These are phyloP conservation scores for Pisolithus sp. DNA, from an alignment of 768 basidiomycete species.

Conservation along the genomic window DNA sequence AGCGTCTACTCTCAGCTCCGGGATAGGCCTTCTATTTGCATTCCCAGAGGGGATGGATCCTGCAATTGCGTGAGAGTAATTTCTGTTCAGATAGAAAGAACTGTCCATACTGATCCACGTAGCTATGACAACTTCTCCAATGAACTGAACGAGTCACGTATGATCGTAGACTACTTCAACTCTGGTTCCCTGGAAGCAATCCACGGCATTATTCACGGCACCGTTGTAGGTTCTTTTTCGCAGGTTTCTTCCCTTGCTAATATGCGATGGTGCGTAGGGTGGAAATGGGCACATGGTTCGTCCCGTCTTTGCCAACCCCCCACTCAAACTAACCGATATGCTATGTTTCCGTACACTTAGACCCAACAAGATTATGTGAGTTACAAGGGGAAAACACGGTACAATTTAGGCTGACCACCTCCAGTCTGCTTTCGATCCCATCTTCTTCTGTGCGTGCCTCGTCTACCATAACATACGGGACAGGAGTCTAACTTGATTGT, in stretches of 20 bases:
- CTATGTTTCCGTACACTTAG: conserved; percentile 3
- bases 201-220: conserved; percentile 15
- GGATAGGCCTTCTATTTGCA: conserved; percentile 15
- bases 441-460: conserved; percentile 18
- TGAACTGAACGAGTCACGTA: conserved; percentile 13
- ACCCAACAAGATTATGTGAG: conserved; percentile 19
- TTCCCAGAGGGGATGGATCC: conserved; percentile 11
- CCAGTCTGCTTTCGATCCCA: conserved; percentile 20
- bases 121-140: conserved; percentile 28
- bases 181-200: conserved; percentile 17
- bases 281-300: conserved; percentile 24
- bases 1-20: conserved; percentile 9
- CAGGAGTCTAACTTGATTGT: background rate
- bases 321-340: background rate
- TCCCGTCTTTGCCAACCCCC: background rate
- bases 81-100: background rate
- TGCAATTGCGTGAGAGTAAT: conserved; percentile 6
- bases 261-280: conserved; percentile 7
- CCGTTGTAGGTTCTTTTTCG: conserved; percentile 8
- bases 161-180: conserved; percentile 6
- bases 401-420: background rate
- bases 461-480: background rate
- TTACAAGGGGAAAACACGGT: background rate
- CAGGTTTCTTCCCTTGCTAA: background rate
- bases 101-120: background rate